phyloP scores from a whole-genome alignment of 805 yeast species.

The Kluyveromyces aestuarii region DNA sequence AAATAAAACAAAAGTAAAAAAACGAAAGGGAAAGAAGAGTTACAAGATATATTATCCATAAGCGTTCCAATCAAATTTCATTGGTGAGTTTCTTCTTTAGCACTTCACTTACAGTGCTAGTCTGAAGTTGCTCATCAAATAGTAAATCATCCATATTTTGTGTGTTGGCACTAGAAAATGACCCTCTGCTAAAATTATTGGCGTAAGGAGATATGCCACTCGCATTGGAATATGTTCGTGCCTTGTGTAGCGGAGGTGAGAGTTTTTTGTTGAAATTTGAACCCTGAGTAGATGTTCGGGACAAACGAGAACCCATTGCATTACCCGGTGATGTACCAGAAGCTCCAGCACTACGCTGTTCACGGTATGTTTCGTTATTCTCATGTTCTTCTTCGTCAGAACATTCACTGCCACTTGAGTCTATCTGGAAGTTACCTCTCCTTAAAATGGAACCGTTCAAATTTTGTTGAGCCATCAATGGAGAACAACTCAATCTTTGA shows the following conservation, averaged over 20 bases:
- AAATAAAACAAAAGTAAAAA: neutral
- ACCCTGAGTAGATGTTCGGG: constrained; percentile 14
- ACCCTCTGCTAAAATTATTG: constrained; percentile 4
- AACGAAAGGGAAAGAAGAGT: neutral
- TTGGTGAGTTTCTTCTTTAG: constrained; percentile 15
- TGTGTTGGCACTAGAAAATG: constrained; percentile 3
- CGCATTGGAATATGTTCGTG: constrained; percentile 14
- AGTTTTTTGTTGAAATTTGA: constrained; percentile 8
- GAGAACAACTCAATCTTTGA: neutral
- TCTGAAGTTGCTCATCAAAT: constrained; percentile 16
- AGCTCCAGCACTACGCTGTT: constrained; percentile 2
- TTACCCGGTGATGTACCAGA: constrained; percentile 1
- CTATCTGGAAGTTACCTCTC: constrained; percentile 18
- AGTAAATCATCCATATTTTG: constrained; percentile 11
- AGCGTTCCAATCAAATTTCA: neutral
- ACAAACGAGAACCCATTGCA: constrained; percentile 11
- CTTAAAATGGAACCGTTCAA: neutral
- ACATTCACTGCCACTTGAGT: constrained; percentile 21
- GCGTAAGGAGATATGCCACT: constrained; percentile 9
- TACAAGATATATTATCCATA: neutral
- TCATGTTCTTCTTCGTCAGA: constrained; percentile 21
- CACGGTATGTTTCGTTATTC: neutral
- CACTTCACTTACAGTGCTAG: constrained; percentile 19
- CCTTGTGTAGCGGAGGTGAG: constrained; percentile 7
- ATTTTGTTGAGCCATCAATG: constrained; percentile 1